Conservation (phyloP, 306 rosid genomes). For the Malus sieversii region DNA sequence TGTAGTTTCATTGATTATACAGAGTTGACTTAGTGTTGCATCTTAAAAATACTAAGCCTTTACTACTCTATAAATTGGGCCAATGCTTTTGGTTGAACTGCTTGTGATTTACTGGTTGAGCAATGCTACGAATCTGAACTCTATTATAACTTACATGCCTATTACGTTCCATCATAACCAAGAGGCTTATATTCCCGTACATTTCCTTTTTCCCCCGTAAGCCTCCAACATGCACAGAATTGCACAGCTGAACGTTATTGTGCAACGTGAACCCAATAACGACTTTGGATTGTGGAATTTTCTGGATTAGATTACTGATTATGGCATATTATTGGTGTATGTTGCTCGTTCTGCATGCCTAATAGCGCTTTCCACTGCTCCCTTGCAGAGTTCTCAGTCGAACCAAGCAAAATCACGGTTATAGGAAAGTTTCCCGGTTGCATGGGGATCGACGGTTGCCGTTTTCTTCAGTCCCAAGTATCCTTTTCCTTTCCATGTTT, state of each 20-base stretch:
- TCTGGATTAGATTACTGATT: background rate
- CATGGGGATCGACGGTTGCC: background rate
- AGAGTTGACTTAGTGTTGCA: background rate
- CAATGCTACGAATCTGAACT: background rate
- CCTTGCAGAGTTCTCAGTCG: constrained; percentile 34
- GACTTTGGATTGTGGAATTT: background rate
- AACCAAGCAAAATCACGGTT: constrained; percentile 35
- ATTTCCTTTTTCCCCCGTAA: background rate
- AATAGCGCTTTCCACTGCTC: background rate
- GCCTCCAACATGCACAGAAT: background rate
- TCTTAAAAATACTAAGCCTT: background rate
- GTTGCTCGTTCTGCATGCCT: background rate
- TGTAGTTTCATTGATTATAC: background rate
- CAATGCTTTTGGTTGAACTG: background rate
- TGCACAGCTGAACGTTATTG: background rate
- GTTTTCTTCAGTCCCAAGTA: background rate
- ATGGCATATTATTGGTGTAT: background rate
- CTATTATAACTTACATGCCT: background rate
- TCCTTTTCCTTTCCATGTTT: background rate
- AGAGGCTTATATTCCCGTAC: background rate
- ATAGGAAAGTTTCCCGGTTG: background rate
- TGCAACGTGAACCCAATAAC: background rate
- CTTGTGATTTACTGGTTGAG: background rate
- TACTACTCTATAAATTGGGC: too few relatives aligned
- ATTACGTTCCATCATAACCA: background rate